Evolutionary conservation across 2,329 filamentous ascomycete genomes (phyloP).

Genomic region (Fusarium sacchari): DNA sequence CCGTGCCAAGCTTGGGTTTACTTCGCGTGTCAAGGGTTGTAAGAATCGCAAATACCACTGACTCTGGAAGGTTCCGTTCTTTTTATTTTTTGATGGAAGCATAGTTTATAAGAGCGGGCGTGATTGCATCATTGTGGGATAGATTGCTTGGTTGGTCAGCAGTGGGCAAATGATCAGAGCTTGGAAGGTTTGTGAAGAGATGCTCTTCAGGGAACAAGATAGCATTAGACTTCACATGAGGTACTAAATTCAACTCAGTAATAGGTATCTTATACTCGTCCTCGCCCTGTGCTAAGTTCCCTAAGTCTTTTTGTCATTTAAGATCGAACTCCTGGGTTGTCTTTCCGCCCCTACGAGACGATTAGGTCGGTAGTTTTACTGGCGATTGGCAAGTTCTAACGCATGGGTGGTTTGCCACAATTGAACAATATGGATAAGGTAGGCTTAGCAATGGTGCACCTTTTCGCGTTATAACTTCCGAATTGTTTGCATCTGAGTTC

Average conservation of each 20-base stretch:
- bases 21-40: constrained; percentile 3
- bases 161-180: background rate
- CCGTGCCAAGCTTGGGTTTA: constrained; percentile 9
- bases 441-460: too few species aligned
- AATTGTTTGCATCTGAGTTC: background rate
- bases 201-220: too few species aligned
- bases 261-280: too few species aligned
- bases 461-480: background rate
- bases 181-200: background rate
- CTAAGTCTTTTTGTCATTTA: background rate
- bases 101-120: background rate
- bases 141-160: background rate
- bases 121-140: background rate
- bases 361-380: background rate
- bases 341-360: background rate
- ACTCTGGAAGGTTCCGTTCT: background rate
- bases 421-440: background rate
- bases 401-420: background rate
- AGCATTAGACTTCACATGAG: background rate
- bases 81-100: accelerated
- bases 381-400: background rate
- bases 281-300: background rate
- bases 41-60: constrained; percentile 18
- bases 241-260: background rate
- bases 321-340: background rate